These are phyloP conservation scores for Fistulina hepatica DNA, from an alignment of 1,284 basidiomycete genomes.

Conservation along the genomic window DNA sequence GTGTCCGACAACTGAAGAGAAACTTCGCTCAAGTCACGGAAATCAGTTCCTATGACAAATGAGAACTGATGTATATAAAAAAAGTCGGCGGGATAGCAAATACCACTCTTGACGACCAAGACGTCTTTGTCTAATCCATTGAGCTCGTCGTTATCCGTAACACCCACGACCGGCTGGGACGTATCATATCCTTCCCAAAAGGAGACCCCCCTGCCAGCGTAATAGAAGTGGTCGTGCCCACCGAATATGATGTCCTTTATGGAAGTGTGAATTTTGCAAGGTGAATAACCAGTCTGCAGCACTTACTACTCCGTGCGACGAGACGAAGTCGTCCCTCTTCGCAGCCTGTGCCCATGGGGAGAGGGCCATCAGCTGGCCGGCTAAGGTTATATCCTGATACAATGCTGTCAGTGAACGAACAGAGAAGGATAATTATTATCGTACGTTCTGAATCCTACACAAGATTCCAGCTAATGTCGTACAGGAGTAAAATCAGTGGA, in stretches of 20 bases:
- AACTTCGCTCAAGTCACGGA: slow-evolving; percentile 76
- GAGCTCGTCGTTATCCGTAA: slow-evolving; percentile 65
- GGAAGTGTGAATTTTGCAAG: too few species aligned
- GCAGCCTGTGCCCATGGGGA: slow-evolving; percentile 48
- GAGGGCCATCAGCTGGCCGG: slow-evolving; percentile 44
- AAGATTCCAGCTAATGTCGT: slow-evolving; percentile 1
- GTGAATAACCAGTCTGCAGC: too few species aligned
- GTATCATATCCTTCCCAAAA: slow-evolving; percentile 66
- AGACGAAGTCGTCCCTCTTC: slow-evolving; percentile 30
- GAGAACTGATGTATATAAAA: too few species aligned
- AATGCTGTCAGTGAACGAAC: not conserved
- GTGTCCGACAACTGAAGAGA: slow-evolving; percentile 52
- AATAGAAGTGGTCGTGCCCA: slow-evolving; percentile 87
- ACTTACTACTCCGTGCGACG: slow-evolving; percentile 67
- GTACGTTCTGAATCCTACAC: slow-evolving; percentile 48
- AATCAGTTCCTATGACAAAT: too few species aligned
- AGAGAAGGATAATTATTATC: too few species aligned
- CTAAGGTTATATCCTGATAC: slow-evolving; percentile 54
- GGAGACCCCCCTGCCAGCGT: slow-evolving; percentile 65
- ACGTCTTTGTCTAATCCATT: too few species aligned
- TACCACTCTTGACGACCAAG: slow-evolving; percentile 76
- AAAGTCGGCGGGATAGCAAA: too few species aligned
- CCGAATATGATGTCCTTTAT: slow-evolving; percentile 84
- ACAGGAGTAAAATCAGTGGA: not conserved
- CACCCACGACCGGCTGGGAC: slow-evolving; percentile 48